Conservation (phyloP, 108 stramenopile species). For the Cyclotella atomus region DNA sequence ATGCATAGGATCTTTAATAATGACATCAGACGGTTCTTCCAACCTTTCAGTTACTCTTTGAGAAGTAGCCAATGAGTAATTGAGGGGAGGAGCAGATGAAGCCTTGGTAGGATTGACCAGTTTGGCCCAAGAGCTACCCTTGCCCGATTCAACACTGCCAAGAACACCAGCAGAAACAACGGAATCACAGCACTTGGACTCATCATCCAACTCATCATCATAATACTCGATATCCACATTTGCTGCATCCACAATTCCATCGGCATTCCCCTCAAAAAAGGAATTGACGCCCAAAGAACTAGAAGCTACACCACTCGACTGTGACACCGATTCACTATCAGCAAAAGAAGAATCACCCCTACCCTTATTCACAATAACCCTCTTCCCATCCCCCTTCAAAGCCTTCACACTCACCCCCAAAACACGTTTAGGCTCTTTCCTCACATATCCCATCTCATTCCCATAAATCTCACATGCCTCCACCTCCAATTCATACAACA, state of each 20-base stretch:
- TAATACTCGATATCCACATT: slow-evolving; percentile 54
- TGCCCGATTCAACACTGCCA: too few relatives aligned
- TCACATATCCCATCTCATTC: slow-evolving; percentile 58
- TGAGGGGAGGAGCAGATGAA: slow-evolving; percentile 12
- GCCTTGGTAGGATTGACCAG: slow-evolving; percentile 15
- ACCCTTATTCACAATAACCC: not conserved
- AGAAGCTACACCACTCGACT: slow-evolving; percentile 10
- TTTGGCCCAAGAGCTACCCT: slow-evolving; percentile 46
- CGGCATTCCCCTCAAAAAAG: slow-evolving; percentile 37
- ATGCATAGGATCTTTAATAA: not conserved
- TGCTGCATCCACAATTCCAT: slow-evolving; percentile 52
- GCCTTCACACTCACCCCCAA: slow-evolving; percentile 63
- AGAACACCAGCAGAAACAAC: too few relatives aligned
- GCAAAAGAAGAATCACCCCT: slow-evolving; percentile 2
- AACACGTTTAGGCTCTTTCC: slow-evolving; percentile 77
- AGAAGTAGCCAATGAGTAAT: slow-evolving; percentile 6
- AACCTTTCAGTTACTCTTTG: slow-evolving; percentile 16
- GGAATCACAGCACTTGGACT: slow-evolving; percentile 11
- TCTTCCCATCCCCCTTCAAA: slow-evolving; percentile 36
- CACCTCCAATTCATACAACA: slow-evolving; percentile 88
- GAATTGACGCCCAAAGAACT: not conserved
- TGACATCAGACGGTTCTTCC: slow-evolving; percentile 28
- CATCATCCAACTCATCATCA: slow-evolving; percentile 55
- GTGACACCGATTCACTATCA: too few relatives aligned
- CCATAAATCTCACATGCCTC: slow-evolving; percentile 53